Percentiles rank a stretch among this genome's conserved stretches.
These are phyloP conservation scores for Mycena vitilis DNA, from an alignment of 768 basidiomycete genomes.

Conservation along the genomic window DNA sequence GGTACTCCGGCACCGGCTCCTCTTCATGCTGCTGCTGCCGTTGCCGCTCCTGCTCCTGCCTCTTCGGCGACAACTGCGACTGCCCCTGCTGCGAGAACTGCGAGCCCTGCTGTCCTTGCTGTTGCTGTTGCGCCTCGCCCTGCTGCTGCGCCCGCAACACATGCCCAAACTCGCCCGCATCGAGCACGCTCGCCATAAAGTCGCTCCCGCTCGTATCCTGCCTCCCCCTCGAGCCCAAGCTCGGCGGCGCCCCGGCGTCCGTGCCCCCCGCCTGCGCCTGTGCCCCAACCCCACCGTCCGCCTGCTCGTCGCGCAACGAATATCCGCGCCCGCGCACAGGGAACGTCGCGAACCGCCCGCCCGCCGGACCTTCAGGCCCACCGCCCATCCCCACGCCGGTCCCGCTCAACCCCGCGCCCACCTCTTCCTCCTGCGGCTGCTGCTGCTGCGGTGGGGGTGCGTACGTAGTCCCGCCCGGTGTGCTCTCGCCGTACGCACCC, in stretches of 20 bases:
- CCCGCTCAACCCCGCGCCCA: slow-evolving; percentile 44
- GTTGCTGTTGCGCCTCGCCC: neutral
- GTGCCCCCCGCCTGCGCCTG: neutral
- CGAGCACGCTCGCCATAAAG: slow-evolving; percentile 34
- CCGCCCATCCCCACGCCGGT: slow-evolving; percentile 40
- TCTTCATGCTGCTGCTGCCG: slow-evolving; percentile 33
- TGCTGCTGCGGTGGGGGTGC: neutral
- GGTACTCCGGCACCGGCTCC: slow-evolving; percentile 54
- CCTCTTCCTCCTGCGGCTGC: neutral
- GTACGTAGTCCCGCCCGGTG: neutral
- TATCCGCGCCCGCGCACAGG: slow-evolving; percentile 50
- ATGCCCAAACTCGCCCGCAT: slow-evolving; percentile 33
- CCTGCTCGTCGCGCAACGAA: slow-evolving; percentile 24
- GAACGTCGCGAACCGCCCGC: slow-evolving; percentile 76
- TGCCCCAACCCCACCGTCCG: neutral
- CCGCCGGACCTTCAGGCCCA: slow-evolving; percentile 40
- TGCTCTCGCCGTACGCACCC: neutral
- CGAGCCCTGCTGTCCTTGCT: neutral
- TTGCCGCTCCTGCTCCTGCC: slow-evolving; percentile 28
- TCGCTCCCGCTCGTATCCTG: slow-evolving; percentile 34
- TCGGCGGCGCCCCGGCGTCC: slow-evolving; percentile 17
- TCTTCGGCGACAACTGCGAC: slow-evolving; percentile 17
- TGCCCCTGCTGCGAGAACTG: slow-evolving; percentile 8
- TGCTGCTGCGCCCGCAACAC: neutral
- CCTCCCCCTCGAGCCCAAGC: slow-evolving; percentile 16